Base-by-base conservation (phyloP, 179 eudicot genomes). In the Beta corolliflora region DNA sequence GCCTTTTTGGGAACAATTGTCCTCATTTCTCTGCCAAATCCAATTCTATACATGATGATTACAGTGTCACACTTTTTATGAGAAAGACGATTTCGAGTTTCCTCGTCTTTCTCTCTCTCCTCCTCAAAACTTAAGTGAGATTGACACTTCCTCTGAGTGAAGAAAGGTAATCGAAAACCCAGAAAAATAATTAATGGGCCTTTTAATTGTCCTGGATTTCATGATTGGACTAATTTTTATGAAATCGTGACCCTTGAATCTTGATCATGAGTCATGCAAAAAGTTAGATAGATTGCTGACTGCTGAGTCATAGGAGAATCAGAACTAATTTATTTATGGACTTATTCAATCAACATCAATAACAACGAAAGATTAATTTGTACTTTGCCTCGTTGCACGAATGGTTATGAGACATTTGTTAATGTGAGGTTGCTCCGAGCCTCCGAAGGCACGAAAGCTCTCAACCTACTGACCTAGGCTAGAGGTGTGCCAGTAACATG, bases 41-140 rank as follows among this genome's bases (percentile, higher is more conserved):
- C 77, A 69, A 81, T 36, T 74, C 85, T 81, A 73, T 73, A 25
- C 91, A 90, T 90, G 85, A 85, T 86, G 60, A 66, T 15, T 63
- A 10, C 41, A 36, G 41, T 36, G 41, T 36, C 41, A 36, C 41
- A 36, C 41, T 36, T 36, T 36, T 0, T 23, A 13, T 25, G 16
- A 46, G 31, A 59, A 19, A 48, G 4, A 48, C 1, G 41, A 79
- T 25, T 59, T 55, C 25, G 54, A 64, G 61, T 73, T 58, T 45
- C 31, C 53, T 44, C 18, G 53, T 41, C 45, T 63, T 46, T 54
- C n/a, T 65, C 11, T 25, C 21, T 63, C 66, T 50, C 45, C 9
- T 23, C 65, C 54, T 58, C 52, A 15, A 48, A 12, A n/a, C 36
- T n/a, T 60, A 74, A 48, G 52, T 77, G 70, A 79, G 60, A 67